Base-by-base conservation (phyloP, 768 basidiomycete species). In the Hypholoma fasciculare region DNA sequence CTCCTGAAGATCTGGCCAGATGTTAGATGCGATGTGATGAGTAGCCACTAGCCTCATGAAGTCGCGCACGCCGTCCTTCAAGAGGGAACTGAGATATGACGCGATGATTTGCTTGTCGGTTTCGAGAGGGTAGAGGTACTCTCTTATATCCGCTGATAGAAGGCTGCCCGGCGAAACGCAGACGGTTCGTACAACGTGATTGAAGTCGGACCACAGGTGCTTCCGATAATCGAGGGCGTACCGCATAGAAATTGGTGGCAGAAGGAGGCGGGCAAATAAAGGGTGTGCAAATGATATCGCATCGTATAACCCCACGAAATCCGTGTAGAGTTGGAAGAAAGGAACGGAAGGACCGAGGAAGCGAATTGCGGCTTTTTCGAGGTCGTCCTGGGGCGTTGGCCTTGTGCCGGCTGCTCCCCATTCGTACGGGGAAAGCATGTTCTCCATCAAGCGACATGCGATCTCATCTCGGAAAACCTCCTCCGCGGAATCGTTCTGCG, bases 241-340 rank as follows among this genome's bases (percentile, higher is more conserved):
- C 12, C 74, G 73, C 85, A 90, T 88, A 2, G 92, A 80, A 9
- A 88, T 78, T 0, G 94, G 89, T 0, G 90, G 84, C 7, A 96
- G 78, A 13, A 97, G 79, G 12, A 96, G 79, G 2, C 81, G 77
- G 12, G 83, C 85, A 66, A 98, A 98, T 1, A 85, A 71, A 0
- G 81, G 78, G 66, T 98, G 86, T 2, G 87, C 83, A 71, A 96
- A 96, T 7, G 96, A 98, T 63, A 94, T 86, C 3, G 93, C 83
- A 65, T 93, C 91, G 72, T 96, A 98, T n/a, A 98, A 75, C 1
- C 84, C 87, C 56, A 96, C 79, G 67, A 97, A 89, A 71, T 97
- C 95, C 13, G 89, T 90, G 74, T 94, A 98, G 66, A 90, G 93
- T 70, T 96, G 94, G 76, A 86, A 97, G 78, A 98, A 98, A 0